These are phyloP conservation scores for Trichophyton benhamiae DNA, from an alignment of 2,329 filamentous ascomycete genomes.

Conservation along the genomic window DNA sequence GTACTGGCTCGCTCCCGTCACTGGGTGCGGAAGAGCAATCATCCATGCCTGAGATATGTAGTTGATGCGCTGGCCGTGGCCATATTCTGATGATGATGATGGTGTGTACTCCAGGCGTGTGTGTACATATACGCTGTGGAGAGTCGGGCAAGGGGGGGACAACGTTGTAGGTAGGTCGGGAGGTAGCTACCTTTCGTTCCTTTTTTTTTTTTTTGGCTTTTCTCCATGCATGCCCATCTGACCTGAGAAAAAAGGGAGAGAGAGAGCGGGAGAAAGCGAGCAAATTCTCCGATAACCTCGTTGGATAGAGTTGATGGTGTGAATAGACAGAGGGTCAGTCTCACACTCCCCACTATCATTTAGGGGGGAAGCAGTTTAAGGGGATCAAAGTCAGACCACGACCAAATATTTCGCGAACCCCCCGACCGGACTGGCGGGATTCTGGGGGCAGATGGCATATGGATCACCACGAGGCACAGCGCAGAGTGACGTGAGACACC, in stretches of 20 bases:
- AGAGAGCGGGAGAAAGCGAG: background rate
- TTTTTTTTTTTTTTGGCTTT: background rate
- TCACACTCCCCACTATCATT: too few species aligned
- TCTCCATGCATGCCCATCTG: background rate
- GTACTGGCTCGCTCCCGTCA: too few species aligned
- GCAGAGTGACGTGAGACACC: conserved; percentile 1
- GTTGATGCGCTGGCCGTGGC: background rate
- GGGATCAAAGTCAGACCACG: too few species aligned
- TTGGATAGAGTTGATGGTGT: background rate
- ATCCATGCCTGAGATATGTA: background rate
- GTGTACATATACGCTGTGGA: background rate
- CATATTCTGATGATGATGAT: background rate
- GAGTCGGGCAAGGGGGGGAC: background rate
- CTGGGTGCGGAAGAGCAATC: too few species aligned
- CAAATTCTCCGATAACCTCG: background rate
- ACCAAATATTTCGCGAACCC: background rate
- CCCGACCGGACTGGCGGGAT: background rate
- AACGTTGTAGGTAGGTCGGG: background rate
- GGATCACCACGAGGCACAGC: conserved; percentile 1
- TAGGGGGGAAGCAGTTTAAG: too few species aligned
- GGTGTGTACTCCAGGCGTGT: background rate
- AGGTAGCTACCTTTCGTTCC: background rate
- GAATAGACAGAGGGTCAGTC: too few species aligned
- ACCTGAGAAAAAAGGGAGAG: background rate
- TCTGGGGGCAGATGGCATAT: background rate